Base-by-base conservation (phyloP, 805 yeast genomes). In the Debaryomyces tyrocola region DNA sequence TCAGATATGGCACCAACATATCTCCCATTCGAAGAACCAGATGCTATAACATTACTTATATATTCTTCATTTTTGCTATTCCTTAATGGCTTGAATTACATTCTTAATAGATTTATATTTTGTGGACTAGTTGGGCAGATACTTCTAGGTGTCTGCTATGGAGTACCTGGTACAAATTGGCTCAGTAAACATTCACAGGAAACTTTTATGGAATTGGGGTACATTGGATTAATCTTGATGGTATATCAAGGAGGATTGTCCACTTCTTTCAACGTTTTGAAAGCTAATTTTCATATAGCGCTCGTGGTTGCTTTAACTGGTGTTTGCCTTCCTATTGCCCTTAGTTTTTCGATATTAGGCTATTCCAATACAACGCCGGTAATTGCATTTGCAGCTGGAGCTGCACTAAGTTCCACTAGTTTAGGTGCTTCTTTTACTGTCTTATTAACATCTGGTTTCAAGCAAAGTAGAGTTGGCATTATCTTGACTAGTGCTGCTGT, bases 371-470 rank as follows among this genome's bases (percentile, higher is more conserved):
- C 42, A 1, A 24, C 47, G 2, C 29, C 47, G 2, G 37, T 31
- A 1, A 43, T 38, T 2, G 37, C 47, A 8, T 44, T 44, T 44
- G 31, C 47, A 7, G 42, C 47, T 6, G 47, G 47, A n/a, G 47
- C 47, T 33, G 44, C 47, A 6, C 28, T 44, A 11, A 37, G 47
- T 24, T 44, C 47, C 24, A 44, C 47, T 18, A 44, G 47, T 18
- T 44, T 44, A 14, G 47, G 47, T 11, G 20, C 47, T 14, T 37
- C 47, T 29, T 39, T 44, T 20, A 31, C 47, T 5, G 27, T 44
- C 5, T 44, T 44, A 39, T 44, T 42, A 4, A 18, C 27, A 6
- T 40, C 51, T 17, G 20, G 40, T 9, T 27, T 44, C 29, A 18
- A 20, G 34, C 27, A 21, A 11, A 44, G 48, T 11, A 18, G 27